A percentile compares a stretch with the other conserved stretches of the same genome.
phyloP scores from a whole-genome alignment of 495 filamentous ascomycete species.

The Penicillium simplicissimum region DNA sequence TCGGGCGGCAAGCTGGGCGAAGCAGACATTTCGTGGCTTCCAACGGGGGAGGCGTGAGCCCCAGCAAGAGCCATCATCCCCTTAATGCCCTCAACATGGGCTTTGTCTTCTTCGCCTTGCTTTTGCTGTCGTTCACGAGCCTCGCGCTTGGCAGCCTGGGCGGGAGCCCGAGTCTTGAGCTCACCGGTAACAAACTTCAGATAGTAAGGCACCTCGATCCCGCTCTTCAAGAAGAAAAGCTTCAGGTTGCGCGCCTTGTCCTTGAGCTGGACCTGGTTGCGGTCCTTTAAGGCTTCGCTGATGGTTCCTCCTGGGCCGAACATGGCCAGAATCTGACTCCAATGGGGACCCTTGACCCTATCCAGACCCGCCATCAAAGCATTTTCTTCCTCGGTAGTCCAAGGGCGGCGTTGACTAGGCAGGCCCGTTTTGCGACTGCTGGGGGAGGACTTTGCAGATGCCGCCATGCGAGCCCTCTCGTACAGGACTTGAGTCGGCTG shows the following conservation, averaged over 20 bases:
- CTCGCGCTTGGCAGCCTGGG: slow-evolving; percentile 77
- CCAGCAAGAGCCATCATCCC: slow-evolving; percentile 65
- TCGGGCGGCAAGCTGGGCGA: slow-evolving; percentile 46
- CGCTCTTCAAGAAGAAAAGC: slow-evolving; percentile 91
- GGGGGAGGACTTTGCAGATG: slow-evolving; percentile 75
- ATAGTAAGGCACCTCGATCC: slow-evolving; percentile 90
- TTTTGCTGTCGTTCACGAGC: slow-evolving; percentile 69
- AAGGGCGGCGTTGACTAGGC: slow-evolving; percentile 83
- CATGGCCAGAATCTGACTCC: slow-evolving; percentile 90
- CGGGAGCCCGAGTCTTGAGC: slow-evolving; percentile 86
- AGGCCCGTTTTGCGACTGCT: slow-evolving; percentile 71
- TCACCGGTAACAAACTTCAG: slow-evolving; percentile 91
- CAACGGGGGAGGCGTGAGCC: slow-evolving; percentile 41
- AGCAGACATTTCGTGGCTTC: slow-evolving; percentile 48
- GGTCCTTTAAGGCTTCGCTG: slow-evolving; percentile 84
- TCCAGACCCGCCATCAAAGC: slow-evolving; percentile 91
- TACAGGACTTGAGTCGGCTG: slow-evolving; percentile 78
- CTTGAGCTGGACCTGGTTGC: slow-evolving; percentile 93
- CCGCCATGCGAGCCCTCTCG: slow-evolving; percentile 78
- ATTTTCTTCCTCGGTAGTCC: slow-evolving; percentile 88
- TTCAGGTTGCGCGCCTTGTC: slow-evolving; percentile 95
- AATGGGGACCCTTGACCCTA: slow-evolving; percentile 89
- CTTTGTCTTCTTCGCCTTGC: slow-evolving; percentile 68
- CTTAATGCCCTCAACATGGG: slow-evolving; percentile 69
- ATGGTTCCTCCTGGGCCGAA: slow-evolving; percentile 82